Conservation (phyloP, 176 grass and related monocot species). For the Guadua angustifolia region DNA sequence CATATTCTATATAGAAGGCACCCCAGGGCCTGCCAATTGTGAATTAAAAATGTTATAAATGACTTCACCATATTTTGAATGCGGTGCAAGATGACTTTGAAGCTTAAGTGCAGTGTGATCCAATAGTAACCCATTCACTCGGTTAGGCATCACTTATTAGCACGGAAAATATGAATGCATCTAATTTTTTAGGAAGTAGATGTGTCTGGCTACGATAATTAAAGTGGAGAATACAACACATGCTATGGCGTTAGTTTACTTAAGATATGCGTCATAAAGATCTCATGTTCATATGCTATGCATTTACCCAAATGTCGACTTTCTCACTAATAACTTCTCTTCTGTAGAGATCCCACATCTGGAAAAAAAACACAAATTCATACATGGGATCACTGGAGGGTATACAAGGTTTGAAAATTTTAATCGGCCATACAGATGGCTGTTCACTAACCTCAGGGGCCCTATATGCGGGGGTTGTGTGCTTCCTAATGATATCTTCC, state of each 20-base stretch:
- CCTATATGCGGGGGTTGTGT: conserved; percentile 89
- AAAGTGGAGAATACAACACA: conserved; percentile 10
- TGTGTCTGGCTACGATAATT: neutral
- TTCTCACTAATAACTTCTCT: conserved; percentile 89
- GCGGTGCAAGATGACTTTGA: conserved; percentile 1
- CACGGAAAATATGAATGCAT: neutral
- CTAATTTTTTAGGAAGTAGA: conserved; percentile 6
- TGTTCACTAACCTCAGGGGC: conserved; percentile 72
- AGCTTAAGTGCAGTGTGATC: conserved; percentile 25
- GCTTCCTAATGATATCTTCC: conserved; percentile 86
- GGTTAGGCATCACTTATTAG: conserved; percentile 19
- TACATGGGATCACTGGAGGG: conserved; percentile 4
- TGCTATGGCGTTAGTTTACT: conserved; percentile 20
- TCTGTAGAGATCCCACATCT: conserved; percentile 97
- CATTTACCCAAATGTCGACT: conserved; percentile 81
- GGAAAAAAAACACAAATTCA: conserved; percentile 40
- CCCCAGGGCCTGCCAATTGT: conserved; percentile 67
- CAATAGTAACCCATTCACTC: neutral
- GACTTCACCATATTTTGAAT: conserved; percentile 6
- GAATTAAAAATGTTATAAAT: conserved; percentile 31
- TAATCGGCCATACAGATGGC: neutral
- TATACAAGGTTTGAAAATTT: conserved; percentile 7
- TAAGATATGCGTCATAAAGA: conserved; percentile 24
- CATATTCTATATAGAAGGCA: conserved; percentile 91
- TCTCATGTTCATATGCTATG: conserved; percentile 22